Percentiles rank a stretch among this genome's conserved stretches.
These are phyloP conservation scores for Xylaria sp. DNA, from an alignment of 2,329 filamentous ascomycete genomes.

Conservation along the genomic window DNA sequence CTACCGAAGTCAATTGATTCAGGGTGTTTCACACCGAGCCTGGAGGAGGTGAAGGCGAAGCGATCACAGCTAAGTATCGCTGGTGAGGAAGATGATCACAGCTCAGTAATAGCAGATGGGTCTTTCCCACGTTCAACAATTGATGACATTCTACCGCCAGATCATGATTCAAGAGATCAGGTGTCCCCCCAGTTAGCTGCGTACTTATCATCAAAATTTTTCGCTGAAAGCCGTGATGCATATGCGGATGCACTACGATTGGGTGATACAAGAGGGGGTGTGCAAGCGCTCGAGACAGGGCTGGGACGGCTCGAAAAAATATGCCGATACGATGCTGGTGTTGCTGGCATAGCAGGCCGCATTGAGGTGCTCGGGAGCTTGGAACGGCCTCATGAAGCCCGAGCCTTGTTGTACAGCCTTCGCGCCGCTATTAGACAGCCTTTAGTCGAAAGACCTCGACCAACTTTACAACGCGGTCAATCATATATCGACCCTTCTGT, in stretches of 20 bases:
- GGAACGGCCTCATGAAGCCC: constrained; percentile 31
- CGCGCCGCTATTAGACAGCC: constrained; percentile 11
- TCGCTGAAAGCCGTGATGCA: constrained; percentile 33
- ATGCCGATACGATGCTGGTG: constrained; percentile 18
- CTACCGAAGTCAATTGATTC: constrained; percentile 26
- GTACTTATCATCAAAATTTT: constrained; percentile 30
- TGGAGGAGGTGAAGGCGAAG: constrained; percentile 28
- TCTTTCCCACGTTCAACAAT: constrained; percentile 34
- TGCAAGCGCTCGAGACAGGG: constrained; percentile 23
- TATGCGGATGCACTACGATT: constrained; percentile 28
- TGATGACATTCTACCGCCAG: constrained; percentile 29
- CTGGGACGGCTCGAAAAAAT: constrained; percentile 27
- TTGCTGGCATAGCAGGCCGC: constrained; percentile 21
- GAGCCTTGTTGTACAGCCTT: constrained; percentile 23
- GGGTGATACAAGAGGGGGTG: constrained; percentile 22
- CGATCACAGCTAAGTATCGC: constrained; percentile 25
- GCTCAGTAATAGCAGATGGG: constrained; percentile 27
- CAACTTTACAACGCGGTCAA: not conserved
- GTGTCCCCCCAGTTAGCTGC: constrained; percentile 22
- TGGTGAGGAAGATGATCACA: constrained; percentile 24
- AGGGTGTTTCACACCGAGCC: constrained; percentile 24
- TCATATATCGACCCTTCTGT: not conserved
- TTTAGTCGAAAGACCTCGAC: not conserved
- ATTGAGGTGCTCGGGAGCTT: constrained; percentile 33
- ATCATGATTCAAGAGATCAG: constrained; percentile 20